Conservation (phyloP, 495 filamentous ascomycete genomes). For the Coniosporium apollinis region DNA sequence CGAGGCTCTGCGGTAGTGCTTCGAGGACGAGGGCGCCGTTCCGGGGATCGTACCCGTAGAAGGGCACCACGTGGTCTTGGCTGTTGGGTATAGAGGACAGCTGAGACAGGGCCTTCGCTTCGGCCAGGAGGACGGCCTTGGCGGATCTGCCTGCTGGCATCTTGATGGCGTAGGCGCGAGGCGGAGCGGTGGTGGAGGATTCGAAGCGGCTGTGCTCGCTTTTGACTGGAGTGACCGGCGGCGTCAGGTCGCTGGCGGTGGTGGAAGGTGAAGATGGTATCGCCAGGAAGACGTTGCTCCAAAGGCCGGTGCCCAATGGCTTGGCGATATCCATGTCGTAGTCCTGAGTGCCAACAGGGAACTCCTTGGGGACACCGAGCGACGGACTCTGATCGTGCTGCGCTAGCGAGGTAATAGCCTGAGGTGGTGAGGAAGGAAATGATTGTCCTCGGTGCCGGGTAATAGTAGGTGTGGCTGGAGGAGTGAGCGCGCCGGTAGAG, state of each 20-base stretch:
- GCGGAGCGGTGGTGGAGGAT: conserved; percentile 2
- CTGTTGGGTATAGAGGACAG: conserved; percentile 24
- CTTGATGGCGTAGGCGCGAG: conserved; percentile 37
- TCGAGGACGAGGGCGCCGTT: conserved; percentile 35
- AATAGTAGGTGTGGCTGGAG: too few species aligned
- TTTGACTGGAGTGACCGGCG: conserved; percentile 36
- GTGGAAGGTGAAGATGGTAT: conserved; percentile 1
- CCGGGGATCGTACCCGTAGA: conserved; percentile 36
- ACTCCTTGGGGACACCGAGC: too few species aligned
- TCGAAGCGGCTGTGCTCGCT: too few species aligned
- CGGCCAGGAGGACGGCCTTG: conserved; percentile 29
- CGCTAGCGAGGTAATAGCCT: too few species aligned
- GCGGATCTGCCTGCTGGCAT: conserved; percentile 32
- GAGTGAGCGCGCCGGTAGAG: too few species aligned
- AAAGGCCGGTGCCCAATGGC: conserved; percentile 34
- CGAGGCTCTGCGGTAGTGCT: conserved; percentile 33
- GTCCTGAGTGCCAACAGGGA: conserved; percentile 6
- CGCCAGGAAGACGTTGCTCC: conserved; percentile 44
- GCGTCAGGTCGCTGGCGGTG: conserved; percentile 19
- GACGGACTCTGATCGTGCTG: too few species aligned
- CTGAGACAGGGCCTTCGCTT: conserved; percentile 35
- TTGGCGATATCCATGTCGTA: conserved; percentile 18
- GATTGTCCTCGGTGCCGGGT: too few species aligned
- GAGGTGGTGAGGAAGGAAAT: too few species aligned
- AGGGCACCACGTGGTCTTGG: conserved; percentile 32